Percentiles rank a stretch among this genome's conserved stretches.
These are phyloP conservation scores for Neopestalotiopsis clavispora DNA, from an alignment of 2,329 filamentous ascomycete species.

Conservation along the genomic window DNA sequence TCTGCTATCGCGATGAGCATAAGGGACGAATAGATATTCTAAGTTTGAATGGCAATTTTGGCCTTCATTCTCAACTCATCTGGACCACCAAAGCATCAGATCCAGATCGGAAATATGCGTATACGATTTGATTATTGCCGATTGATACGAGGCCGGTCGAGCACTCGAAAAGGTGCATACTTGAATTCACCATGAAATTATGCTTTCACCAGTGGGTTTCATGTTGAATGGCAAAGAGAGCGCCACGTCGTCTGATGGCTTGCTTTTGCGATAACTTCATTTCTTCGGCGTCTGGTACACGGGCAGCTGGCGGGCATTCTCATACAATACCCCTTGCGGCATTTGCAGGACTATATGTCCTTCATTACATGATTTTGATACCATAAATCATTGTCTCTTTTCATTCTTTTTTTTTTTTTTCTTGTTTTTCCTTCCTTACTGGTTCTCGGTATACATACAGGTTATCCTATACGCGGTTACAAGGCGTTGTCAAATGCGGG, in stretches of 20 bases:
- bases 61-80: not conserved
- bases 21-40: not conserved
- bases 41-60: not conserved
- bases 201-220: not conserved
- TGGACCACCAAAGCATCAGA: not conserved
- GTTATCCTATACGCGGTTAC: not conserved
- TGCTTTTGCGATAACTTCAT: slow-evolving; percentile 9
- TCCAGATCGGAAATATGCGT: not conserved
- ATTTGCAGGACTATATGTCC: slow-evolving; percentile 28
- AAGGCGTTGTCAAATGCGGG: not conserved
- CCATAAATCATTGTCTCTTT: slow-evolving; percentile 20
- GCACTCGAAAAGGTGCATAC: not conserved
- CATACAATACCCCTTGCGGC: slow-evolving; percentile 22
- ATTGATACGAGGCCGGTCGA: not conserved
- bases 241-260: not conserved
- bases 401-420: not conserved
- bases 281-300: slow-evolving; percentile 26
- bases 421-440: not conserved
- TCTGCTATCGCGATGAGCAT: not conserved
- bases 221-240: not conserved
- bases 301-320: slow-evolving; percentile 21
- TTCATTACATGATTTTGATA: slow-evolving; percentile 26
- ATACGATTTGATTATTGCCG: not conserved
- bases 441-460: not conserved
- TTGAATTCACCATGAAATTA: not conserved